These are phyloP conservation scores for Cicer judaicum DNA, from an alignment of 306 rosid species.

Conservation along the genomic window DNA sequence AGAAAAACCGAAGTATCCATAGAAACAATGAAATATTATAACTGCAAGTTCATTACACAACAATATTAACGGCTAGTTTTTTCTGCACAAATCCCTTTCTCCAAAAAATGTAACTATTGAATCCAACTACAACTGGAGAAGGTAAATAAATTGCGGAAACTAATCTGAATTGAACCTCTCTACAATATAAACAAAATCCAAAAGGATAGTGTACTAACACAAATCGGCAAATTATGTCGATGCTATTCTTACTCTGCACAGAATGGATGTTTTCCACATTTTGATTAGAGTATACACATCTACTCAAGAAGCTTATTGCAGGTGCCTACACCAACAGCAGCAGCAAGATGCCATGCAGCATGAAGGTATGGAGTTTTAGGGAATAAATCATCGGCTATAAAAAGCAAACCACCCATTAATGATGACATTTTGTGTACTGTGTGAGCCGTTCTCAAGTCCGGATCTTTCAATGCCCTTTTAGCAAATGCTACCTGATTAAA, in stretches of 20 bases:
- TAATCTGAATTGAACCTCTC: conserved; percentile 30
- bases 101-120: conserved; percentile 39
- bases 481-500: conserved; percentile 82
- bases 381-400: conserved; percentile 79
- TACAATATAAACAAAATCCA: conserved; percentile 31
- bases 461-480: conserved; percentile 84
- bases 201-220: conserved; percentile 21
- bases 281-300: conserved; percentile 20
- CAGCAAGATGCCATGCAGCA: conserved; percentile 99
- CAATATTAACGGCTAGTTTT: conserved; percentile 15
- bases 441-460: conserved; percentile 78
- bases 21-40: conserved; percentile 15
- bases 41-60: conserved; percentile 22
- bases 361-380: conserved; percentile 88
- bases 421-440: conserved; percentile 88
- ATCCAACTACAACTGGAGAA: conserved; percentile 23
- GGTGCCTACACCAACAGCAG: conserved; percentile 91
- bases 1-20: not conserved
- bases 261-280: conserved; percentile 37
- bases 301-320: conserved; percentile 96
- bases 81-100: not conserved
- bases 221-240: conserved; percentile 42
- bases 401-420: conserved; percentile 74
- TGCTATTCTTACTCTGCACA: conserved; percentile 25
- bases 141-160: conserved; percentile 17